Base-by-base conservation (phyloP, 129 eudicot species). In the Apium graveolens region DNA sequence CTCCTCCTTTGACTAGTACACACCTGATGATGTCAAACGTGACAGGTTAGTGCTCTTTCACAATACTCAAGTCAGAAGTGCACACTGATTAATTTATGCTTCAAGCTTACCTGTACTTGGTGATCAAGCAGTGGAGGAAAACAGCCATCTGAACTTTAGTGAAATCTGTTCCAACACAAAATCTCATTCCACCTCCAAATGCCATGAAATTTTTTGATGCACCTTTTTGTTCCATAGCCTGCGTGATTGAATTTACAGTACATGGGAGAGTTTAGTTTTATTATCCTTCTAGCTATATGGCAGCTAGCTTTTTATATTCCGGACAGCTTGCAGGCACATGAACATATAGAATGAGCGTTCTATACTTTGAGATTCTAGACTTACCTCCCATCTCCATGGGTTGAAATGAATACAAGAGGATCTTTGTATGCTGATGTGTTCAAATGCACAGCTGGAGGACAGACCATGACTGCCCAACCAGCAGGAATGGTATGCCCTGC, bases 181-280 rank as follows among this genome's bases (percentile, higher is more conserved):
- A 94, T 81, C 97, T 91, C 98, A 94, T 91, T 16, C 98, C 98
- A 51, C 98, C 98, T 48, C 97, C 98, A 77, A 94, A 94, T 26
- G 97, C 98, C 97, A 94, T 94, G 86, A 94, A 94, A 78, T 94
- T 83, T 88, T 86, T 91, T 8, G 97, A 86, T 72, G 92, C 93
- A 41, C 96, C 91, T 83, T 85, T 82, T 78, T 83, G 81, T 68
- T 85, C 96, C 85, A 90, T 82, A 55, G 89, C 92, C 98, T 94
- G 89, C 53, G 13, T 21, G 37, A 45, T 29, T 34, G 13, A 42
- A n/a, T 26, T n/a, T 53, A 27, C 34, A 20, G 42, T 14, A 70
- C 45, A 53, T 27, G 44, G 72, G 72, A 79, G 70, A 71, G 73
- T 71, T 70, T 37, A 8, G 32, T n/a, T 20, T 43, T 51, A 51